Evolutionary conservation across 148 eudicot species (phyloP).

Genomic region (Linanthus parryae): DNA sequence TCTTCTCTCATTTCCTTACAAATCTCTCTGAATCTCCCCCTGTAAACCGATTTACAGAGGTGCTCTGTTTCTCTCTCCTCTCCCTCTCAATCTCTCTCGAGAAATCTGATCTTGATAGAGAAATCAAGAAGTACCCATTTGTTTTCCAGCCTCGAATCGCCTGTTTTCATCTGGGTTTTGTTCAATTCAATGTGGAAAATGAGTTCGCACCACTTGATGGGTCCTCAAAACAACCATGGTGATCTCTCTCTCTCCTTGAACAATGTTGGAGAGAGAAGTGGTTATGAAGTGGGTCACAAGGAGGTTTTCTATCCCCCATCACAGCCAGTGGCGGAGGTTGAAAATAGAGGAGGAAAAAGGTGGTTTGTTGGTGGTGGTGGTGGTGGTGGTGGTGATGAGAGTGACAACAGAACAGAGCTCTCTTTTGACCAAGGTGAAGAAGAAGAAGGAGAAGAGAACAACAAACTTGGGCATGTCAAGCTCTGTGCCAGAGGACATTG

Average conservation of each 20-base stretch:
- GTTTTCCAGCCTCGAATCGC: not conserved
- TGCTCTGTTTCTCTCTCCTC: not conserved
- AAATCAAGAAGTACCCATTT: not conserved
- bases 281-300: conserved; percentile 17
- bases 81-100: not conserved
- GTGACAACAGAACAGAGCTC: not conserved
- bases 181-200: conserved; percentile 1
- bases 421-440: not conserved
- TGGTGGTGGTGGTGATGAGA: not conserved
- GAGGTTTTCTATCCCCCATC: conserved; percentile 3
- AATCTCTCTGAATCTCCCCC: not conserved
- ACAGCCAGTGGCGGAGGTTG: too few species aligned
- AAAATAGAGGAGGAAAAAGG: too few species aligned
- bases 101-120: not conserved
- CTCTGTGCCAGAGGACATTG: conserved; percentile 68
- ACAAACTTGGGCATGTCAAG: conserved; percentile 15
- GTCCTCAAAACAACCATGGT: not conserved
- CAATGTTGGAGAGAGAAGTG: not conserved
- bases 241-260: conserved; percentile 12
- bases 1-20: not conserved
- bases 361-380: too few species aligned
- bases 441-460: conserved; percentile 5
- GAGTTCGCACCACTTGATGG: conserved; percentile 3
- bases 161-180: not conserved
- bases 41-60: not conserved